Conservation (phyloP, 345 rosid species). For the Syzygium jambos region DNA sequence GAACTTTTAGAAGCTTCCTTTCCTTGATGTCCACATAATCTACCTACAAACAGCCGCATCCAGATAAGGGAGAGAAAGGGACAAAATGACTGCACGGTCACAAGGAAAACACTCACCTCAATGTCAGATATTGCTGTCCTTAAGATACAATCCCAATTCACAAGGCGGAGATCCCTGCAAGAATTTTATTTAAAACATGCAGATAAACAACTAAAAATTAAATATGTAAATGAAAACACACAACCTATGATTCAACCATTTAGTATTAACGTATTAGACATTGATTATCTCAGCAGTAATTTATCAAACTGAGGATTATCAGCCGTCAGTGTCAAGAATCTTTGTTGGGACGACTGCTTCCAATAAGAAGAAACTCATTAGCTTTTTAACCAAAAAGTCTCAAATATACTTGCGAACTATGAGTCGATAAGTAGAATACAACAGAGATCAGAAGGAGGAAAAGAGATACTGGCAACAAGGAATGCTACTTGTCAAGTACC, state of each 20-base stretch:
- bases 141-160: constrained; percentile 85
- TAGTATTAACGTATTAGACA: neutral
- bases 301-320: neutral
- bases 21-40: constrained; percentile 71
- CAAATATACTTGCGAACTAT: neutral
- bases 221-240: neutral
- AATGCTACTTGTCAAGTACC: constrained; percentile 26
- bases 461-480: neutral
- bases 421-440: neutral
- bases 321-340: neutral
- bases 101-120: constrained; percentile 37
- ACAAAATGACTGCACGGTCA: neutral
- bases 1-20: constrained; percentile 48
- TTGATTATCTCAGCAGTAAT: neutral
- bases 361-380: neutral
- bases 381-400: neutral
- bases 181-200: neutral
- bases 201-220: neutral
- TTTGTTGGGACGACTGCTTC: neutral
- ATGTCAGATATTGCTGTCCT: constrained; percentile 86
- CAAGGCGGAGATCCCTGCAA: constrained; percentile 64
- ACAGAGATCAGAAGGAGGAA: neutral
- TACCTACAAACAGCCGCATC: constrained; percentile 43
- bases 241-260: neutral
- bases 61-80: neutral